Conservation (phyloP, 148 eudicot genomes). For the Camellia granthamiana region DNA sequence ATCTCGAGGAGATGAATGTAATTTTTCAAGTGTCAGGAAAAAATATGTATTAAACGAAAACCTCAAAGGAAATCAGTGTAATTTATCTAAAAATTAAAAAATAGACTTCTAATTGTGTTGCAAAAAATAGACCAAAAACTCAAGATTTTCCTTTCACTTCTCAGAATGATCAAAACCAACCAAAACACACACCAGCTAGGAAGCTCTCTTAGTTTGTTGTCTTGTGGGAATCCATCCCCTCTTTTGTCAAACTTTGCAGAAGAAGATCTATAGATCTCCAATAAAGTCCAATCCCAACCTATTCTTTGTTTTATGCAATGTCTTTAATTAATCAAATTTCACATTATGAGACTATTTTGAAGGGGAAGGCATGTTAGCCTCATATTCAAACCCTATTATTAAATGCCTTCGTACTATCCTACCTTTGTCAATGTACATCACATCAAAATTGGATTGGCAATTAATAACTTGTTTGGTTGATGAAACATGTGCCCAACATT, state of each 20-base stretch:
- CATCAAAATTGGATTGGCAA: neutral
- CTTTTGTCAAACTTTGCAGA: neutral
- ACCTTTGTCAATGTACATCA: neutral
- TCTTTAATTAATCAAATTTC: neutral
- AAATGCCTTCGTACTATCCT: neutral
- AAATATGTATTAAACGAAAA: too few relatives aligned
- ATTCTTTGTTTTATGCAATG: neutral
- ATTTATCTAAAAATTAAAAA: too few relatives aligned
- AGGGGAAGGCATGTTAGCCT: neutral
- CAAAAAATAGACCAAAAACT: neutral
- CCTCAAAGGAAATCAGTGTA: too few relatives aligned
- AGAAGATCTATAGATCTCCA: neutral
- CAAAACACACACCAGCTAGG: neutral
- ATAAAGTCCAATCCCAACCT: neutral
- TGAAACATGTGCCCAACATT: neutral
- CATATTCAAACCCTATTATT: too few relatives aligned
- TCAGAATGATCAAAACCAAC: neutral
- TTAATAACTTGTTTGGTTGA: conserved; percentile 5
- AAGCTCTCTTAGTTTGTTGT: neutral
- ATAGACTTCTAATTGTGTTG: too few relatives aligned
- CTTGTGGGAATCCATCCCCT: neutral
- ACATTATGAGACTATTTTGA: neutral
- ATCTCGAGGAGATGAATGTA: too few relatives aligned
- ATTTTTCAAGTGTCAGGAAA: too few relatives aligned
- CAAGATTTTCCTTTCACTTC: neutral